These are phyloP conservation scores for Trichoderma sp. DNA, from an alignment of 2,329 filamentous ascomycete genomes.

Conservation along the genomic window DNA sequence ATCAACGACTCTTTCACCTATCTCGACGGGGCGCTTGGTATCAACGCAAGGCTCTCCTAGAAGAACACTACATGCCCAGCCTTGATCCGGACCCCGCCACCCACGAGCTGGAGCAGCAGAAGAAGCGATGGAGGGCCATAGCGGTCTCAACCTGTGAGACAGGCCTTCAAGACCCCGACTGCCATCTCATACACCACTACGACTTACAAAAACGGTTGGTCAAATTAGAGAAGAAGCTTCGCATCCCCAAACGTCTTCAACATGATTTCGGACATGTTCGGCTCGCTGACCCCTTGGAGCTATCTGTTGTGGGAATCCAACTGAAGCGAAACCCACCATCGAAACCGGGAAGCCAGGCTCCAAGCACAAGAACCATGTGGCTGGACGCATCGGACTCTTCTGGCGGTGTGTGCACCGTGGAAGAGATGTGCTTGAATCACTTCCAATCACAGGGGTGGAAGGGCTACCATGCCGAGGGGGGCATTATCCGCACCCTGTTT, in stretches of 20 bases:
- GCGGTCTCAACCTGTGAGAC: constrained; percentile 79
- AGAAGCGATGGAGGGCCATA: constrained; percentile 76
- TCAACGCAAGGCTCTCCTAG: constrained; percentile 86
- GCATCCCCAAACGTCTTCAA: constrained; percentile 78
- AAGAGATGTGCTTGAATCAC: constrained; percentile 87
- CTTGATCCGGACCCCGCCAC: constrained; percentile 45
- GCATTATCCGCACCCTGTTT: constrained; percentile 87
- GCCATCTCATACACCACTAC: constrained; percentile 90
- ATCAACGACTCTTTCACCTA: constrained; percentile 79
- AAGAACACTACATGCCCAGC: constrained; percentile 89
- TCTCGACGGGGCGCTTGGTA: constrained; percentile 89
- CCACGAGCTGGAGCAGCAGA: constrained; percentile 51
- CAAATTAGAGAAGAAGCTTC: constrained; percentile 83
- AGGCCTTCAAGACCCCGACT: constrained; percentile 81
- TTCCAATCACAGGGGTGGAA: constrained; percentile 87
- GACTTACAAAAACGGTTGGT: constrained; percentile 91
- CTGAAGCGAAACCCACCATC: constrained; percentile 58
- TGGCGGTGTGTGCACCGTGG: constrained; percentile 76
- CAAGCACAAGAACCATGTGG: constrained; percentile 78
- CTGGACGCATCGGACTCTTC: constrained; percentile 68
- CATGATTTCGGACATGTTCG: constrained; percentile 89
- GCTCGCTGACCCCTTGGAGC: constrained; percentile 70
- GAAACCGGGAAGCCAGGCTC: constrained; percentile 38
- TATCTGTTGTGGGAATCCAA: constrained; percentile 73
- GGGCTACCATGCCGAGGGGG: constrained; percentile 89